These are phyloP conservation scores for Geranium incanum DNA, from an alignment of 441 rosid genomes.

Conservation along the genomic window DNA sequence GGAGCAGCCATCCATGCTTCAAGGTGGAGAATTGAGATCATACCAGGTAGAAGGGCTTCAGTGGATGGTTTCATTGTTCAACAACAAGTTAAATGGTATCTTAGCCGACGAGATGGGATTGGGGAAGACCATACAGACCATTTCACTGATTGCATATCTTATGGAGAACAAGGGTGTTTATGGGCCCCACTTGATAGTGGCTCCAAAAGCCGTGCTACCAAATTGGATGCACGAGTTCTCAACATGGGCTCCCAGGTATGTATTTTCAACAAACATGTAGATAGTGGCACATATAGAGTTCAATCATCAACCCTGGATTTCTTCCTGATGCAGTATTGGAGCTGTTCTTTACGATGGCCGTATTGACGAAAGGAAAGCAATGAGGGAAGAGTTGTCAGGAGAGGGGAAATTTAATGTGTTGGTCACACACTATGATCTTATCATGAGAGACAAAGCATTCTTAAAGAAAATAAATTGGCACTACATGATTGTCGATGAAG, in stretches of 20 bases:
- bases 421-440: slow-evolving; percentile 91
- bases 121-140: slow-evolving; percentile 98
- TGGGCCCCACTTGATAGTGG: slow-evolving; percentile 95
- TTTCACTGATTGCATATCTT: slow-evolving; percentile 84
- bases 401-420: slow-evolving; percentile 69
- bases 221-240: slow-evolving; percentile 95
- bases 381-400: slow-evolving; percentile 65
- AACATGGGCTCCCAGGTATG: slow-evolving; percentile 87
- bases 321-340: slow-evolving; percentile 54
- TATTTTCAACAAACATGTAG: neutral
- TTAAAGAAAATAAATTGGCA: slow-evolving; percentile 82
- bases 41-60: slow-evolving; percentile 99
- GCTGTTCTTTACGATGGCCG: slow-evolving; percentile 99
- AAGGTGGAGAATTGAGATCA: slow-evolving; percentile 88
- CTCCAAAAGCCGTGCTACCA: slow-evolving; percentile 98
- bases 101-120: slow-evolving; percentile 99
- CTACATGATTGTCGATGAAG: slow-evolving; percentile 98
- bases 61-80: slow-evolving; percentile 97
- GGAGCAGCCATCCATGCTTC: slow-evolving; percentile 87
- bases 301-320: slow-evolving; percentile 24
- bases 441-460: slow-evolving; percentile 91
- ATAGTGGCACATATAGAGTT: slow-evolving; percentile 9
- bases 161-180: slow-evolving; percentile 75
- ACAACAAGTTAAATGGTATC: slow-evolving; percentile 96
- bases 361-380: slow-evolving; percentile 75